Evolutionary conservation across 108 stramenopile genomes (phyloP), one percentile per base, ranked within the genome.

Genomic region (Cyclotella distinguenda): DNA sequence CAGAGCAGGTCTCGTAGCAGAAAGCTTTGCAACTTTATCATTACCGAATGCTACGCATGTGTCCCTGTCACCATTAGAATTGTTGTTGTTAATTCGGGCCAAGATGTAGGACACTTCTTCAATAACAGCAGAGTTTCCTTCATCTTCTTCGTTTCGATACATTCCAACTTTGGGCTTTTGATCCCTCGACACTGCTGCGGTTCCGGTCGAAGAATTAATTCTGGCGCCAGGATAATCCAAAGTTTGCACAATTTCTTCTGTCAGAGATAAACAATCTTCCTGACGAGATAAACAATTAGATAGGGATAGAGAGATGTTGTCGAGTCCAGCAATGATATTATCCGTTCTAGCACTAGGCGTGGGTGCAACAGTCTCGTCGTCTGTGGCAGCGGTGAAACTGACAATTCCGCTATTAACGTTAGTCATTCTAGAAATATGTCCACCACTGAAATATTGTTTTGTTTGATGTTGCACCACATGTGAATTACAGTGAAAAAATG

Each of bases 41-140:
- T 52, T 38, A 18, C 18, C 0, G 13, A 48, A 48, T 25, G 47
- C 47, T 19, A 11, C 3, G 19, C 21, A 10, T 48, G 2, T 19
- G 23, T 25, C 23, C 23, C 12, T 48, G 19, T 48, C 23, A 48
- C 19, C 19, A 15, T 2, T 4, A 23, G 10, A 48, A 3, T 18
- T 23, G 11, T 48, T 27, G 15, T 44, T 35, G 16, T 59, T 44
- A 10, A 42, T 15, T 35, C 27, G 25, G 0, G 22, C 13, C 27
- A 59, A 44, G 4, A 15, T 16, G 18, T 59, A 59, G 9, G 58
- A 59, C 0, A 59, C 31, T 33, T 59, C 58, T 33, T 59, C 58
- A 15, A 36, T 19, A 2, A 59, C 27, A 10, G 40, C 30, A 0
- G 58, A 42, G 12, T 59, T 40, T 9, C 38, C 55, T 38, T 28